phyloP scores from a whole-genome alignment of 192 early-diverging fungal species.

The Chytriomyces confervae region DNA sequence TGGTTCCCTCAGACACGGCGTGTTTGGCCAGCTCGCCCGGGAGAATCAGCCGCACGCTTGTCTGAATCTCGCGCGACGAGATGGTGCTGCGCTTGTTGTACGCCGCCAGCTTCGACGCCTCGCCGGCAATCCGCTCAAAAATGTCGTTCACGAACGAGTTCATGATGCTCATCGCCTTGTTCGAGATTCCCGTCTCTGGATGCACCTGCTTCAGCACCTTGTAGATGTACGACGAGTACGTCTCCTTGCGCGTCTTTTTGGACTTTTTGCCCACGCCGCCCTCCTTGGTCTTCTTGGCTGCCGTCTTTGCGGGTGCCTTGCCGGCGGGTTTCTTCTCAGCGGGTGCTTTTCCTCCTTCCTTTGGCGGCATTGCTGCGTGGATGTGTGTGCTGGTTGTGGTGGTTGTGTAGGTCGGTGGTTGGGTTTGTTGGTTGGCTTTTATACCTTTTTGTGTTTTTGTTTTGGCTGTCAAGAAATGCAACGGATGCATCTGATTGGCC shows the following conservation, averaged over 20 bases:
- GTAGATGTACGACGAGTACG: conserved; percentile 96
- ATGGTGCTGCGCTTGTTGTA: conserved; percentile 98
- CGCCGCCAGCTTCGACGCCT: conserved; percentile 70
- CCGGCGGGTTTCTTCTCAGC: conserved; percentile 53
- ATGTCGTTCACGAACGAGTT: conserved; percentile 77
- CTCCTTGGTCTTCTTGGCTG: conserved; percentile 64
- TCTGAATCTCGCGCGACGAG: conserved; percentile 93
- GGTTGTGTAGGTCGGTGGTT: too few relatives aligned
- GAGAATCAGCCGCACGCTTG: too few relatives aligned
- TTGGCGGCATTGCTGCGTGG: conserved; percentile 50
- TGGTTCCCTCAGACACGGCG: too few relatives aligned
- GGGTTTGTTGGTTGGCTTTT: too few relatives aligned
- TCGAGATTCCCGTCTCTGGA: conserved; percentile 50
- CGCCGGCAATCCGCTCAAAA: conserved; percentile 13
- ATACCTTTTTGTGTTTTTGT: too few relatives aligned
- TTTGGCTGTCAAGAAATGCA: too few relatives aligned
- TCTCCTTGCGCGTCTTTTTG: conserved; percentile 81
- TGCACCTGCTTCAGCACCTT: conserved; percentile 59
- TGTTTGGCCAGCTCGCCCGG: too few relatives aligned
- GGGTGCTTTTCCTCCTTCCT: conserved; percentile 47
- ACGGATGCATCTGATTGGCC: too few relatives aligned
- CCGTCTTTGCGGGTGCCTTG: conserved; percentile 75
- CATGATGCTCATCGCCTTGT: conserved; percentile 97
- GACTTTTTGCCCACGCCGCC: conserved; percentile 52
- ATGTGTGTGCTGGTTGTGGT: too few relatives aligned